These are phyloP conservation scores for Pythium grandisporangium DNA, from an alignment of 352 stramenopile genomes.

Conservation along the genomic window DNA sequence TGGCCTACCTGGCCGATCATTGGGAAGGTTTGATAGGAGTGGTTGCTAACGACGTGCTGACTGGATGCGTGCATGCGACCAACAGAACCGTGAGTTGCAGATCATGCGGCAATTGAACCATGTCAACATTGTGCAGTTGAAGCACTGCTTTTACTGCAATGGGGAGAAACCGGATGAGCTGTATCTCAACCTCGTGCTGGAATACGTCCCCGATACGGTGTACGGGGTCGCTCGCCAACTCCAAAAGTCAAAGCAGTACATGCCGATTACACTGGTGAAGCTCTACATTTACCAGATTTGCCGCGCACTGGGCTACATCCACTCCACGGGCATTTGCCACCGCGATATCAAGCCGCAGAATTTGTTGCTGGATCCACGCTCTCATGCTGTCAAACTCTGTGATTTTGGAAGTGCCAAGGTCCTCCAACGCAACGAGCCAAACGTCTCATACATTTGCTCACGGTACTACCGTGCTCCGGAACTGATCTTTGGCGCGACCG, in stretches of 20 bases:
- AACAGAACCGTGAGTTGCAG: conserved; percentile 97
- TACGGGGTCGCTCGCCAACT: conserved; percentile 95
- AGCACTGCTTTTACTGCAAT: conserved; percentile 99
- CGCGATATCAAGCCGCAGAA: conserved; percentile 99
- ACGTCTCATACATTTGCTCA: conserved; percentile 99
- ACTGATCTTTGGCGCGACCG: conserved; percentile 99
- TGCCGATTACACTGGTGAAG: conserved; percentile 97
- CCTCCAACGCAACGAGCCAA: conserved; percentile 96
- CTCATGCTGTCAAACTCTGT: conserved; percentile 98
- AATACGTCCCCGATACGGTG: conserved; percentile 99
- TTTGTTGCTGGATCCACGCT: conserved; percentile 95
- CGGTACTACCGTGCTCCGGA: conserved; percentile 99
- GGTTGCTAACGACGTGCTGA: background rate
- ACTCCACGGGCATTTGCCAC: conserved; percentile 97
- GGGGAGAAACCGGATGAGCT: conserved; percentile 93
- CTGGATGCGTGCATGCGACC: background rate
- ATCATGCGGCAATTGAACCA: conserved; percentile 99
- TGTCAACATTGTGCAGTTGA: conserved; percentile 98
- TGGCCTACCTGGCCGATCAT: no score
- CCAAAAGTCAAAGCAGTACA: conserved; percentile 95
- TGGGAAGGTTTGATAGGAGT: no score
- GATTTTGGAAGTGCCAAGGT: conserved; percentile 97
- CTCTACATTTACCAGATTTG: conserved; percentile 99
- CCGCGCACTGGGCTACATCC: conserved; percentile 96
- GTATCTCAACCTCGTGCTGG: conserved; percentile 98